A percentile compares a stretch with the other conserved stretches of the same genome.
Conservation (phyloP, 306 rosid species). For the Ammopiptanthus mongolicus region DNA sequence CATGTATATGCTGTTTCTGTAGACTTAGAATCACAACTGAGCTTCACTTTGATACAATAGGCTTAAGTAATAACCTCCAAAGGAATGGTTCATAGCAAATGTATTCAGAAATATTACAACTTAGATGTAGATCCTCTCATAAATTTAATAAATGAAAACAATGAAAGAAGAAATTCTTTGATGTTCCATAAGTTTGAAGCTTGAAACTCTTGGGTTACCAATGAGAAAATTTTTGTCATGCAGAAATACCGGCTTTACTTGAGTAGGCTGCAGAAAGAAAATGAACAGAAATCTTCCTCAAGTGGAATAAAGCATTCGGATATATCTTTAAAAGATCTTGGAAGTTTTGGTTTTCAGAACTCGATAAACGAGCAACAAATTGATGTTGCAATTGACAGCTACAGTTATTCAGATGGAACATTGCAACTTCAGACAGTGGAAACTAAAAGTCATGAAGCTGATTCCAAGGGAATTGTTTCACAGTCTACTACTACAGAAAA, state of each 20-base stretch:
- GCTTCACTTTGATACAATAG: slow-evolving; percentile 10
- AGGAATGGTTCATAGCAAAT: not conserved
- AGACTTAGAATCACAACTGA: not conserved
- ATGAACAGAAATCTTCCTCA: slow-evolving; percentile 52
- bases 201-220: slow-evolving; percentile 19
- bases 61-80: not conserved
- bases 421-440: slow-evolving; percentile 38
- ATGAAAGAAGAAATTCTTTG: not conserved
- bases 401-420: slow-evolving; percentile 39
- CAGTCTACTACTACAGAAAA: slow-evolving; percentile 38
- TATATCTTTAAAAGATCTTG: slow-evolving; percentile 51
- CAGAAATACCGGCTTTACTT: slow-evolving; percentile 97
- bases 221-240: slow-evolving; percentile 14
- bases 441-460: slow-evolving; percentile 37
- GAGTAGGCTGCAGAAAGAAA: slow-evolving; percentile 82
- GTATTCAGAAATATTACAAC: not conserved
- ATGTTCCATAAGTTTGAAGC: slow-evolving; percentile 3
- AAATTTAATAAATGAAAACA: not conserved
- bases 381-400: slow-evolving; percentile 54
- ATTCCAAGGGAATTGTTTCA: slow-evolving; percentile 41
- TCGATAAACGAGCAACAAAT: slow-evolving; percentile 35
- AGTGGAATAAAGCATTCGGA: slow-evolving; percentile 65
- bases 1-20: not conserved
- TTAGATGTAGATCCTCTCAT: not conserved
- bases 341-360: slow-evolving; percentile 46